Base-by-base conservation (phyloP, 441 rosid species). In the Erysimum cheiri region DNA sequence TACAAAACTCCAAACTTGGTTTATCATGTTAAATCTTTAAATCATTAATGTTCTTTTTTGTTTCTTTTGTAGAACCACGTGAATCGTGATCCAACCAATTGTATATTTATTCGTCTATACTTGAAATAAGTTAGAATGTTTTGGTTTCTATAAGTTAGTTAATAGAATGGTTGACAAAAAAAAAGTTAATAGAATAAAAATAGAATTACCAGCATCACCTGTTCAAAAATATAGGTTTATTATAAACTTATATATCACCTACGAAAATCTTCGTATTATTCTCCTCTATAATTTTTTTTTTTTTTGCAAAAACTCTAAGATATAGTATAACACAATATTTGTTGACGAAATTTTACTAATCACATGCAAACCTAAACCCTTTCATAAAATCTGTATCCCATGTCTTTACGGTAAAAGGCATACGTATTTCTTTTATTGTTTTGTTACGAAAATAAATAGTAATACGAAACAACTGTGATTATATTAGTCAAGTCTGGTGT, bases 51-150 rank as follows among this genome's bases (percentile, higher is more conserved):
- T 1, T 43, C 12, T 36, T 0, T 43, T 14, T 19, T 43, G 24
- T 22, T n/a, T 11, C 15, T 19, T 36, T 44, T 8, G 60, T 31
- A 52, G 26, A 61, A 41, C 46, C 54, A 71, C 31, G 44, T 57
- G 62, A 57, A 57, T 36, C 54, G 36, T 41, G 46, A 70, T 52
- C 61, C 69, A 41, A 62, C 62, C 48, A 61, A 70, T 46, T 48
- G 26, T 44, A 5, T 26, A 11, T 24, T 8, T 54, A 24, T 71
- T 44, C 49, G 11, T 63, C 56, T 63, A 62, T 54, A 40, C 10
- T 24, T 13, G 13, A 54, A 13, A 56, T 63, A 44, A 37, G 41
- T 43, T 71, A 17, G 32, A 62, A 44, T 54, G 40, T 35, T 52
- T 41, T 60, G 46, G 54, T 56, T 68, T 68, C 7, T 22, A 22